Evolutionary conservation across 2,329 filamentous ascomycete species (phyloP), one percentile per base, ranked within the genome.

Genomic region (Sphaerulina vaccinii): DNA sequence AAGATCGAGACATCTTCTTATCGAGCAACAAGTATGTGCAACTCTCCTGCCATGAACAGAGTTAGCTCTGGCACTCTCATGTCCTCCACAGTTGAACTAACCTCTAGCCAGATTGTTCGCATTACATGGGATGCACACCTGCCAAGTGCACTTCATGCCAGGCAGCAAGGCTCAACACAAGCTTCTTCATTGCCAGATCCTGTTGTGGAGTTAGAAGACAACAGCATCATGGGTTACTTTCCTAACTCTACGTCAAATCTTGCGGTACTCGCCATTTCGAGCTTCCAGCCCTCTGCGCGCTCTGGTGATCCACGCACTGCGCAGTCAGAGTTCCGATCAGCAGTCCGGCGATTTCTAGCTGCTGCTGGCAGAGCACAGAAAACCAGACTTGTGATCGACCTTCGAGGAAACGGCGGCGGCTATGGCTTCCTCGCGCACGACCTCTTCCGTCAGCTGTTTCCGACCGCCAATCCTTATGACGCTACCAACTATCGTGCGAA

Each of bases 371-470:
- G 75, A 75, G 10, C 32, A 15, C 44, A 47, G 21, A 47, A 47
- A 22, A 79, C 72, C n/a, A 83, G 80, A 64, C 71, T 88, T 4
- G 73, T 88, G 23, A 79, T 88, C 52, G 85, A 88, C 56, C 62
- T 87, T 5, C 76, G 79, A 3, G 74, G 71, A 2, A 88, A 88
- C 57, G 73, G 72, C 0, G 85, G 84, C 33, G 84, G 85, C 29
- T 67, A 65, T 18, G 67, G 68, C 11, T 65, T 69, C 21, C 64
- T 72, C 4, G 72, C 68, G 45, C 72, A 70, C 54, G 71, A 75
- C 48, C 62, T 68, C 0, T 84, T 84, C 62, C 73, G 73, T 27
- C 75, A 80, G 58, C 72, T 82, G 38, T 81, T 81, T 64, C 80
- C 79, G 1, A 1, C 64, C 68, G 5, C 72, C 74, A 2, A 78